Base-by-base conservation (phyloP, 139 green algal genomes). In the Chlamydomonas sp. region DNA sequence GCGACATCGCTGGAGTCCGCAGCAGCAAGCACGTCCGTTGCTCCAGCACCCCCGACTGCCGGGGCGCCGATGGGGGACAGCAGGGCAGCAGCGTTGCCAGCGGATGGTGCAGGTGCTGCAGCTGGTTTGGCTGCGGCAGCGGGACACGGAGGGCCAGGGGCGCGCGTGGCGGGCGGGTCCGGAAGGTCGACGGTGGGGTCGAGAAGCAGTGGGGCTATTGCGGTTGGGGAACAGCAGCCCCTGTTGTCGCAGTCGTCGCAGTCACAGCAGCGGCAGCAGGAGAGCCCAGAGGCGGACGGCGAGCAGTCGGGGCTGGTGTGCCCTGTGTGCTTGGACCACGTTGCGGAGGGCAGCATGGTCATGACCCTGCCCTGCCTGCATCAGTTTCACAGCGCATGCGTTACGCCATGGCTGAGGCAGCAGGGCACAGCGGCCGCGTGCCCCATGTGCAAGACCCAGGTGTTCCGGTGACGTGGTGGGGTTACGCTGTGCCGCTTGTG, bases 351-450 rank as follows among this genome's bases (percentile, higher is more conserved):
- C 1, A 61, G 71, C 5, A 61, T 74, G 20, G 63, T 93, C n/a
- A 69, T 90, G 67, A 91, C 90, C 69, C 86, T 94, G 78, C 92
- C 92, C 5, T 94, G 92, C 80, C 72, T 92, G 18, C 92, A 94
- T 73, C 86, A 88, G 68, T 94, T 90, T 79, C 88, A 92, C 63
- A 67, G 59, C 0, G 73, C 71, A 6, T 94, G 92, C 77, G 68
- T 94, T 5, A 88, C 85, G 58, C 90, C 90, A 17, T 94, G 92
- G 92, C 87, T 94, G 69, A 62, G 71, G 63, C 91, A 89, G 81
- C 78, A 92, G 66, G 91, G 91, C 8, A 79, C 79, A 17, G 60
- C 67, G 64, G 83, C 81, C 16, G 81, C 78, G 7, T 94, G 91
- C 88, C 91, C 91, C 12, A 79, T 92, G 69, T 93, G 90, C 90